Conservation (phyloP, 768 basidiomycete genomes). For the Tulasnella sp. region DNA sequence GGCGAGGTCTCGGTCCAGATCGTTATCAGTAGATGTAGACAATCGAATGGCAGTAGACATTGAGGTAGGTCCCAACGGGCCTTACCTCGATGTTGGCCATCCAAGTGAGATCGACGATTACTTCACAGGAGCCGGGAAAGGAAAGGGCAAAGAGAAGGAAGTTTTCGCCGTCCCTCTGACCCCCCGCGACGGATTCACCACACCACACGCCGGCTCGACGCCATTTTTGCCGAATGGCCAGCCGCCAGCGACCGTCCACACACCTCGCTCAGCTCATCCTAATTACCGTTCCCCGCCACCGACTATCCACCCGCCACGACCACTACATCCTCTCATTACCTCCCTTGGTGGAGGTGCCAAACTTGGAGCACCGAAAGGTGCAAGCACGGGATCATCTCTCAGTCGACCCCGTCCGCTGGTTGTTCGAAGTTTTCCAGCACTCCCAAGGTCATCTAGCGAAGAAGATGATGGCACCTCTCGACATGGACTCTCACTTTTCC, state of each 20-base stretch:
- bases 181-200: neutral
- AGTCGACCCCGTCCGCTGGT: conserved; percentile 16
- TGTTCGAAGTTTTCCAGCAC: conserved; percentile 15
- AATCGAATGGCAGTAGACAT: conserved; percentile 6
- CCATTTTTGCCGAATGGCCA: neutral
- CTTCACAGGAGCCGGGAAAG: conserved; percentile 12
- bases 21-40: conserved; percentile 2
- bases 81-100: conserved; percentile 12
- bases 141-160: conserved; percentile 21
- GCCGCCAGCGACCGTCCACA: neutral
- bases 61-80: conserved; percentile 10
- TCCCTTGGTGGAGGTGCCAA: conserved; percentile 8
- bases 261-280: conserved; percentile 7
- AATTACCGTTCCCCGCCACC: neutral
- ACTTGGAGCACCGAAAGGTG: conserved; percentile 15
- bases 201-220: neutral
- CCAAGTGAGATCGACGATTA: conserved; percentile 3
- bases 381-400: conserved; percentile 14
- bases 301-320: neutral
- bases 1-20: conserved; percentile 6
- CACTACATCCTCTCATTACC: neutral
- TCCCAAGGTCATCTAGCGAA: neutral
- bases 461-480: neutral
- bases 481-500: conserved; percentile 14
- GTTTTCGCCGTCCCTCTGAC: conserved; percentile 14